phyloP scores from a whole-genome alignment of 2,329 filamentous ascomycete species.

The Cladosporium sp. region DNA sequence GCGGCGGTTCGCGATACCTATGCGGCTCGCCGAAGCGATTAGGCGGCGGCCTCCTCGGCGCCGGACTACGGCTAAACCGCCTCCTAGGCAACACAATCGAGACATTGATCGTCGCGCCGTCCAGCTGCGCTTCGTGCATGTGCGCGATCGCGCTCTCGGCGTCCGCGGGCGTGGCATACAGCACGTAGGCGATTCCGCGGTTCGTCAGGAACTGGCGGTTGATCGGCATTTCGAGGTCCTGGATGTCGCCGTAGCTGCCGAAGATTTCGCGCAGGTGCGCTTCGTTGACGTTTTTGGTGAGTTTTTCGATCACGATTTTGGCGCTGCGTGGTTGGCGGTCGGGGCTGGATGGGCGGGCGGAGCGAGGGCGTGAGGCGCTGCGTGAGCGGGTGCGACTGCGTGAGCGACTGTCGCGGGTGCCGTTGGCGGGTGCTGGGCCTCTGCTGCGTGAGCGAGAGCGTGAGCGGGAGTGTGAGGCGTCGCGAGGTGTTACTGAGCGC shows the following conservation, averaged over 20 bases:
- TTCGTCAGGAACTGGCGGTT: constrained; percentile 85
- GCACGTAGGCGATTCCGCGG: constrained; percentile 88
- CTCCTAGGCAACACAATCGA: constrained; percentile 83
- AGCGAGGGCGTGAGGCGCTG: constrained; percentile 19
- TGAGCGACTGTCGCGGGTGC: constrained; percentile 29
- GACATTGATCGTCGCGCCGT: constrained; percentile 79
- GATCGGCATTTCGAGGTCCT: constrained; percentile 85
- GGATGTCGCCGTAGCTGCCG: constrained; percentile 79
- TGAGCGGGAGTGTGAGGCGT: constrained; percentile 36
- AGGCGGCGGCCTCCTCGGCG: constrained; percentile 64
- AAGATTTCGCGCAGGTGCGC: constrained; percentile 90
- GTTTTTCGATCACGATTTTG: constrained; percentile 91
- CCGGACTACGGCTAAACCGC: constrained; percentile 79
- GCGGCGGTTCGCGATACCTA: constrained; percentile 31
- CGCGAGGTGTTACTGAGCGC: constrained; percentile 40
- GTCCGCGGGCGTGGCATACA: constrained; percentile 73
- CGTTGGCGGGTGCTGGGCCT: constrained; percentile 39
- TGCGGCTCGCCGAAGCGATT: constrained; percentile 46
- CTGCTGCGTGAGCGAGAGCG: constrained; percentile 32
- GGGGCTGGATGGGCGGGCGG: constrained; percentile 12
- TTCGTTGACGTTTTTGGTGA: constrained; percentile 93
- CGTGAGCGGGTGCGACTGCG: constrained; percentile 18
- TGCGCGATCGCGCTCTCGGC: constrained; percentile 88
- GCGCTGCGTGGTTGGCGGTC: constrained; percentile 28
- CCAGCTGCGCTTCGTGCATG: constrained; percentile 97